phyloP scores from a whole-genome alignment of 73 alveolate species.

The Paramecium sonneborni region DNA sequence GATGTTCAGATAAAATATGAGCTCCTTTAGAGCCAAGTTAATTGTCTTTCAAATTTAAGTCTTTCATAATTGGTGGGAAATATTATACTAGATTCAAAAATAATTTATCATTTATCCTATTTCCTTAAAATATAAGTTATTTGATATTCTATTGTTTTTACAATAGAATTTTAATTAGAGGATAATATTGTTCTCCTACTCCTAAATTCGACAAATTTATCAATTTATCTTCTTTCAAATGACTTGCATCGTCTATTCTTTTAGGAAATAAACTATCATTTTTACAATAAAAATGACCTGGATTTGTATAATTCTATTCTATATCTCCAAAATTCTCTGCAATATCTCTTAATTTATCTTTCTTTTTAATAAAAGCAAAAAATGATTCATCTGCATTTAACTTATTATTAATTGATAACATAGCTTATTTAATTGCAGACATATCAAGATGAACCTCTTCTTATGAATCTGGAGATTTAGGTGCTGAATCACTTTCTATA shows the following conservation, averaged over 20 bases:
- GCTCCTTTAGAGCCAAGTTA: conserved; percentile 6
- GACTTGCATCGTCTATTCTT: conserved; percentile 2
- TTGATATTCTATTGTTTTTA: not conserved
- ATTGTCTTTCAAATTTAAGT: not conserved
- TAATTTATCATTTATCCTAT: not conserved
- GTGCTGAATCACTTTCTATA: not conserved
- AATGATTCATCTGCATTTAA: not conserved
- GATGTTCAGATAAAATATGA: not conserved
- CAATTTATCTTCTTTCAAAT: not conserved
- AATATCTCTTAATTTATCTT: conserved; percentile 20
- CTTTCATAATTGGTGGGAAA: conserved; percentile 31
- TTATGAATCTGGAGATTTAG: not conserved
- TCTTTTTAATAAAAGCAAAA: conserved; percentile 1
- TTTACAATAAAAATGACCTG: conserved; percentile 37
- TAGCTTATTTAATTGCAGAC: not conserved
- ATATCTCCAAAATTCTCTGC: conserved; percentile 17
- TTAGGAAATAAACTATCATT: conserved; percentile 48
- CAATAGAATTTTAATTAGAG: not conserved
- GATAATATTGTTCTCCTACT: not conserved
- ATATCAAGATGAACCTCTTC: not conserved
- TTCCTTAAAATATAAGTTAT: not conserved
- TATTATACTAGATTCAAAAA: not conserved
- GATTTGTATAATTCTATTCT: not conserved
- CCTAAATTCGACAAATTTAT: not conserved
- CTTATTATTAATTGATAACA: not conserved